Base-by-base conservation (phyloP, 2,329 filamentous ascomycete genomes). In the Penicillium aurantiogriseum region DNA sequence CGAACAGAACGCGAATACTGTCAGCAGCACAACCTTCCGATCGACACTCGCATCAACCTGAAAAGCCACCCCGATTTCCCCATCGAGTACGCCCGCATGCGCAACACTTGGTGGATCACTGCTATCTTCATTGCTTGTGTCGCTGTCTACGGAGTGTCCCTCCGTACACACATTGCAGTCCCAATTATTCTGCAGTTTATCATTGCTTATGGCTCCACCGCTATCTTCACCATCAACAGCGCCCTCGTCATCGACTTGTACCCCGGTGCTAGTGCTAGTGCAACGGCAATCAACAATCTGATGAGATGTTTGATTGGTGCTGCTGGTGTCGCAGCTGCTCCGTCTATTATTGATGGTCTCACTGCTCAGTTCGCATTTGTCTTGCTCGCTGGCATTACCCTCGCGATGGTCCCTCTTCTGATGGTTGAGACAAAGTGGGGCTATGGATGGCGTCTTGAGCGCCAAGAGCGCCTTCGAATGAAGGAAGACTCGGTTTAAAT, bases 101-200 rank as follows among this genome's bases (percentile, higher is more conserved):
- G 69, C n/a, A 71, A 75, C 50, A 68, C 77, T 6, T 76, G 74
- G 38, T 77, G 74, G 71, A 71, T 79, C 56, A 70, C 71, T 8
- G 61, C 65, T 1, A 46, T 75, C 3, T 78, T 81, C 59, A 67
- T 74, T 4, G 53, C 71, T 3, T 65, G 68, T 21, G 72, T 72
- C 0, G 72, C 64, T n/a, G 50, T 67, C 21, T 77, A 80, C 46
- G 68, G 67, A 3, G 46, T 68, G 7, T 67, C 65, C 3, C 57
- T 68, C 11, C 33, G 43, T 2, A 62, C 69, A 0, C 68, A 73
- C 25, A 58, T 76, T 3, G 71, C 75, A 0, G 67, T 72, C 3
- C 71, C 72, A 1, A 63, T 77, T 25, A 66, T 77, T 13, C 62
- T 78, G 31, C 74, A 75, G 42, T 77, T 74, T 56, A 44, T 77